A percentile compares a stretch with the other conserved stretches of the same genome.
phyloP scores from a whole-genome alignment of 257 asterid species.

The Scutellaria baicalensis region DNA sequence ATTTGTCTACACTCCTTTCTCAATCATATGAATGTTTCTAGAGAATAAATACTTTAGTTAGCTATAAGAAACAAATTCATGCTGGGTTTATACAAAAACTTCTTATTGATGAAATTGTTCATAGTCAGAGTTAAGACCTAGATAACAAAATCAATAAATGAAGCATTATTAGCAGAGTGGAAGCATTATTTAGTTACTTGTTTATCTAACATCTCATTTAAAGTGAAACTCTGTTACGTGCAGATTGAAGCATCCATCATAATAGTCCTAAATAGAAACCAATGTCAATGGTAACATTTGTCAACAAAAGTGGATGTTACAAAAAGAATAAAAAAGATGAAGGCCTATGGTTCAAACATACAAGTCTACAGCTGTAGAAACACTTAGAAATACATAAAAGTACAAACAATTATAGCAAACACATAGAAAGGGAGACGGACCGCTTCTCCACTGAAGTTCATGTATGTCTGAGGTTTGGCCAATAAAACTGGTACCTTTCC shows the following conservation, averaged over 20 bases:
- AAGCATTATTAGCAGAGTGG: neutral
- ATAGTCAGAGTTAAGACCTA: neutral
- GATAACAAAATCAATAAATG: neutral
- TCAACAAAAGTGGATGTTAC: neutral
- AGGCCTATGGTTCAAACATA: neutral
- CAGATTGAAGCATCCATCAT: neutral
- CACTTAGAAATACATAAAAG: neutral
- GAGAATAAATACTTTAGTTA: neutral
- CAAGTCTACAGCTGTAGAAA: neutral
- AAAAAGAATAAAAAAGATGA: neutral
- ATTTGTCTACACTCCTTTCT: no score
- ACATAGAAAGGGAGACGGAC: constrained; percentile 35
- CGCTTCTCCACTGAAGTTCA: constrained; percentile 95
- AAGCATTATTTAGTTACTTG: neutral
- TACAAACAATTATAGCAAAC: neutral
- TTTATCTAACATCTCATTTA: neutral
- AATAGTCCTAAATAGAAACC: neutral
- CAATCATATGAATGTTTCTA: neutral
- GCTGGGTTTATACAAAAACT: neutral
- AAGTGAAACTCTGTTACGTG: neutral
- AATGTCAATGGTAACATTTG: no score
- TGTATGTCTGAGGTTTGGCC: constrained; percentile 91
- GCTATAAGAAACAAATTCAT: neutral
- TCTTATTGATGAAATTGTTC: neutral
- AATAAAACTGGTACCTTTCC: constrained; percentile 80